phyloP scores from a whole-genome alignment of 163 green algal species.

The Scenedesmus sp. region DNA sequence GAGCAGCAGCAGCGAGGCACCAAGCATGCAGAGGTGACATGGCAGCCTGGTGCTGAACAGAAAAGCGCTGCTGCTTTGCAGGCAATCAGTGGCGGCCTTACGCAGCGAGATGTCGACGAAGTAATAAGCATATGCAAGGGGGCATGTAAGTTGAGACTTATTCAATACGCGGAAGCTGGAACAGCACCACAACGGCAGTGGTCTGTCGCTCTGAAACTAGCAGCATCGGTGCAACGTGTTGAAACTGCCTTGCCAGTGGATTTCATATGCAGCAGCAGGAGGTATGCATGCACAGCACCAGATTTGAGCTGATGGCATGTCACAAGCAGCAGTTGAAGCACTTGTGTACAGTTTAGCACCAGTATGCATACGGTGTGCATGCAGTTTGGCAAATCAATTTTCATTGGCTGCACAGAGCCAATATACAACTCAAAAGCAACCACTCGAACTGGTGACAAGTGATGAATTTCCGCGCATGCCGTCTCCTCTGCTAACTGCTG shows the following conservation, averaged over 20 bases:
- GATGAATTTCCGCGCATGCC: background rate
- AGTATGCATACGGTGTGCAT: too few species aligned
- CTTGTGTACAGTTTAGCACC: too few species aligned
- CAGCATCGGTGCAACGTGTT: background rate
- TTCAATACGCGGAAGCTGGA: too few species aligned
- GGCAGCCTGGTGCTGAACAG: background rate
- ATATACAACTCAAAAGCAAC: background rate
- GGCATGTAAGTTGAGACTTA: conserved; percentile 76
- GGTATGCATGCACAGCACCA: too few species aligned
- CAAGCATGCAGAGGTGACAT: background rate
- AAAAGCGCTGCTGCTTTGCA: conserved; percentile 49
- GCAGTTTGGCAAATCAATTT: too few species aligned
- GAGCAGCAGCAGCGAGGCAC: background rate
- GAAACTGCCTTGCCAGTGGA: background rate
- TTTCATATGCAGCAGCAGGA: too few species aligned
- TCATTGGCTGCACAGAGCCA: too few species aligned
- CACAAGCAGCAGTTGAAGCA: too few species aligned
- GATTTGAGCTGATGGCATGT: too few species aligned
- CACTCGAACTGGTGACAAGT: background rate
- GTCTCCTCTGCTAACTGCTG: background rate
- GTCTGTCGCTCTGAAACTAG: background rate
- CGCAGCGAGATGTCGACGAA: conserved; percentile 96
- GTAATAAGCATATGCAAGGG: conserved; percentile 79
- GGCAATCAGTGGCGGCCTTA: conserved; percentile 85
- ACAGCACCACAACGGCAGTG: background rate